Evolutionary conservation across 306 rosid genomes (phyloP), one percentile per base, ranked within the genome.

Genomic region (Erythrophleum fordii): DNA sequence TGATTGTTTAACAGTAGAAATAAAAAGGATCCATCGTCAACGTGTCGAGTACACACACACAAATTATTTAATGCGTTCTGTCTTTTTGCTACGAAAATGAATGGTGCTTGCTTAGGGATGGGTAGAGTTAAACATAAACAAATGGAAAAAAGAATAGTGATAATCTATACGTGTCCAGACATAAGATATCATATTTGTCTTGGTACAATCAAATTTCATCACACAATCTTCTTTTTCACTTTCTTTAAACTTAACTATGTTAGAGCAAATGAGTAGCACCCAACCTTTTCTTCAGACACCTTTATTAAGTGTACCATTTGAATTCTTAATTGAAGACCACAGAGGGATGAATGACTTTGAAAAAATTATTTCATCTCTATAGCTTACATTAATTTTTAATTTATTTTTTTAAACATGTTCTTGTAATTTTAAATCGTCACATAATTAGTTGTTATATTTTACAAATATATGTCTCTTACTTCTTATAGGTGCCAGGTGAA

Each of bases 41-140:
- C 69, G 79, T 69, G 84, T 70, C 81, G 58, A 69, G 55, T 77
- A 39, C 79, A 37, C n/a, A 31, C 23, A 53, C 46, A 29, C 34
- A 5, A 18, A 13, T 59, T 16, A 29, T 1, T 29, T 2, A 2
- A 59, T 2, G 28, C 67, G 23, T 53, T 78, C 20, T 78, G 80
- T 78, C 71, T 45, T 68, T 73, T 34, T 67, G 66, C 46, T 65
- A 45, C 16, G 39, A 55, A 61, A 79, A 65, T 23, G 72, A 44
- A 35, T 5, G 72, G 51, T 60, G 28, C 45, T 16, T 58, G 34
- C 35, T 12, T 23, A 58, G 4, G 6, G 65, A 13, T 26, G 66
- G 12, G n/a, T 6, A 28, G 17, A 58, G 1, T 31, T 31, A 31
- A 4, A 31, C 4, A 4, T 31, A 7, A 66, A 22, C 16, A 41